Evolutionary conservation across 2,329 filamentous ascomycete genomes (phyloP), one percentile per base, ranked within the genome.

Genomic region (Neonectria hederae): DNA sequence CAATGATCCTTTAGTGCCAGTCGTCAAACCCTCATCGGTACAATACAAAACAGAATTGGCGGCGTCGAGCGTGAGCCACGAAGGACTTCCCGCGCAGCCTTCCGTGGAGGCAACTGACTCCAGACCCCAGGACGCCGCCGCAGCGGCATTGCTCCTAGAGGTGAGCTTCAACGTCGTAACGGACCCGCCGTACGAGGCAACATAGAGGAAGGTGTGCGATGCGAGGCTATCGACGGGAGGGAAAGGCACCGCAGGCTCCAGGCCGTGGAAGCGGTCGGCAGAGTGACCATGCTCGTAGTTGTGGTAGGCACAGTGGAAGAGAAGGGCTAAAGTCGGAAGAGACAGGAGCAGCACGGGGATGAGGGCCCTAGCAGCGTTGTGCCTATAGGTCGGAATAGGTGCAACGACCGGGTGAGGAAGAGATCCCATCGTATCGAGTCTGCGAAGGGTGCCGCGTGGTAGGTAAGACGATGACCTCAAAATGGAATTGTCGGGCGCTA

Each of bases 1-100:
- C 62, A 90, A 75, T 2, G 82, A 81, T 54, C 85, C 86, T 65
- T 86, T 56, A 30, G 22, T 82, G n/a, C 77, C 73, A 5, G 75
- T 68, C 22, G 75, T 74, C 48, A 84, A 77, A 22, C 83, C 86
- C 79, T 91, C 89, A 68, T 91, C 84, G 48, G 87, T 70, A 76
- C 88, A 91, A 77, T 86, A 89, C 11, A 91, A 78, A 13, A 82
- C 75, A 22, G 79, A 79, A 65, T 83, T 81, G 49, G 78, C 72
- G 62, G 80, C 75, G 72, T 88, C 84, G 21, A 88, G 80, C 21
- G 86, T 85, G 61, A 91, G 78, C 88, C 89, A 91, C 11, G 87
- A 85, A 5, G 89, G 85, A 64, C 83, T 84, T 2, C 79, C 76
- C 10, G 81, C 84, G 75, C 88, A 90, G 35, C 78, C 79, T 55